Conservation (phyloP, 345 rosid genomes). For the Geranium brycei region DNA sequence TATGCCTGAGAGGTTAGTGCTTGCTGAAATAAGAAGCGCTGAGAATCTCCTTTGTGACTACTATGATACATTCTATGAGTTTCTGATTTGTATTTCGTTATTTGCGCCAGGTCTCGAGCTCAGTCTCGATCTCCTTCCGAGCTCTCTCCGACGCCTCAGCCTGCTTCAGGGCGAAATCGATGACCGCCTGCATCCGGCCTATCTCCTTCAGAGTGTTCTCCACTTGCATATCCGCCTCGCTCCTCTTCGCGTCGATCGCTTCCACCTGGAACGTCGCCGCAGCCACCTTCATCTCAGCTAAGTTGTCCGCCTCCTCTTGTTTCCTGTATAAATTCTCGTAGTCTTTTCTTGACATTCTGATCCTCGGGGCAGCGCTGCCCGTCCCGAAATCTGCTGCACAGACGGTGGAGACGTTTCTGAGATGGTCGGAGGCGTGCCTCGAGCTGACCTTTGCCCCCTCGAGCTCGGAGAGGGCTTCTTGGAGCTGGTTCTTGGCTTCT, state of each 20-base stretch:
- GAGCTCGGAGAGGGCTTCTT: background rate
- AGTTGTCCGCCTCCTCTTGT: slow-evolving; percentile 30
- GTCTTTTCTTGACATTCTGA: slow-evolving; percentile 34
- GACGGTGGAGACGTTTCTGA: background rate
- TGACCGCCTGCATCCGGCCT: slow-evolving; percentile 57
- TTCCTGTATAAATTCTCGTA: slow-evolving; percentile 39
- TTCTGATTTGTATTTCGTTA: slow-evolving; percentile 14
- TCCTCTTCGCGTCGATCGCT: slow-evolving; percentile 29
- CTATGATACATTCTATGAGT: background rate
- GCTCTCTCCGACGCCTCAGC: slow-evolving; percentile 65
- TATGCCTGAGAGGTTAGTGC: background rate
- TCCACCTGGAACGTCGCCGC: slow-evolving; percentile 34
- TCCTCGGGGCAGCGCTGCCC: background rate
- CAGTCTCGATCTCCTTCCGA: slow-evolving; percentile 41
- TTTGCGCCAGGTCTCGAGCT: slow-evolving; percentile 53
- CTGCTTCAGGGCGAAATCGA: slow-evolving; percentile 56
- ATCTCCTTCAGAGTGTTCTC: slow-evolving; percentile 40
- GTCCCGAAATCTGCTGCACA: background rate
- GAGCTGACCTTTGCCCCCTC: background rate
- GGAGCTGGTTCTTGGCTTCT: background rate
- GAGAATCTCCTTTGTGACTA: background rate
- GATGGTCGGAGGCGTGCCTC: background rate
- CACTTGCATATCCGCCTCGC: slow-evolving; percentile 31
- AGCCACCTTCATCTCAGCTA: slow-evolving; percentile 35
- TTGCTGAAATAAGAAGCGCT: background rate